Evolutionary conservation across 176 grass and related monocot genomes (phyloP).

Genomic region (Pontederia paniculata): DNA sequence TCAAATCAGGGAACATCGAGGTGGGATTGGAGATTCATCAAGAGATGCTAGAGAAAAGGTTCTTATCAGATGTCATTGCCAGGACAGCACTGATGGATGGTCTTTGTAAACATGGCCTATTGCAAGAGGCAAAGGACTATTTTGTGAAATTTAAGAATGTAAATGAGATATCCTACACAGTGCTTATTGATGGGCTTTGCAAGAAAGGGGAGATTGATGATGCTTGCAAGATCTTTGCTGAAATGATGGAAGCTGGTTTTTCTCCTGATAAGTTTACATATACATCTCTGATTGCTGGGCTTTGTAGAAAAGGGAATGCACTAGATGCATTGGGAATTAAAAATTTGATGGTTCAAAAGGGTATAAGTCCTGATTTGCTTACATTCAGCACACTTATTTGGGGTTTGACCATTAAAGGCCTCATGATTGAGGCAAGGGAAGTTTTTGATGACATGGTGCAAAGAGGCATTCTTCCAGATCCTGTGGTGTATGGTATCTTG

Average conservation of each 20-base stretch:
- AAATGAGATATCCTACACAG: constrained; percentile 8
- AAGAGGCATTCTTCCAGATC: constrained; percentile 8
- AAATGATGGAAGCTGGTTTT: constrained; percentile 3
- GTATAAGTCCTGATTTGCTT: constrained; percentile 8
- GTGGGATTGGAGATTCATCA: constrained; percentile 2
- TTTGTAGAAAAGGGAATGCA: constrained; percentile 12
- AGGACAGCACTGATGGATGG: constrained; percentile 3
- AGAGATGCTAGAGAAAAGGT: constrained; percentile 7
- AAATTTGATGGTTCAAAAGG: constrained; percentile 11
- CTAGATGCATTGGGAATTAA: constrained; percentile 11
- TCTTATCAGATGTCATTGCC: constrained; percentile 2
- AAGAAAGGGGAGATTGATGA: constrained; percentile 6
- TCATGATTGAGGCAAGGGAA: constrained; percentile 19
- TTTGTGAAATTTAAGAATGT: constrained; percentile 2
- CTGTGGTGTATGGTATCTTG: constrained; percentile 6
- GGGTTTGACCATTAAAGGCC: constrained; percentile 9
- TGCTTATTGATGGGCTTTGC: constrained; percentile 13
- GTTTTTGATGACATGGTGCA: constrained; percentile 23
- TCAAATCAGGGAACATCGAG: constrained; percentile 4
- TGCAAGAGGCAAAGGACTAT: constrained; percentile 7
- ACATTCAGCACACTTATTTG: constrained; percentile 7
- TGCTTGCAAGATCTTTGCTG: constrained; percentile 1
- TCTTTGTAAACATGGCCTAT: constrained; percentile 9
- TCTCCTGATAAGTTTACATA: constrained; percentile 7
- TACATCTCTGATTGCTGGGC: constrained; percentile 6